Base-by-base conservation (phyloP, 2,329 filamentous ascomycete species). In the Diaporthe humulicola region DNA sequence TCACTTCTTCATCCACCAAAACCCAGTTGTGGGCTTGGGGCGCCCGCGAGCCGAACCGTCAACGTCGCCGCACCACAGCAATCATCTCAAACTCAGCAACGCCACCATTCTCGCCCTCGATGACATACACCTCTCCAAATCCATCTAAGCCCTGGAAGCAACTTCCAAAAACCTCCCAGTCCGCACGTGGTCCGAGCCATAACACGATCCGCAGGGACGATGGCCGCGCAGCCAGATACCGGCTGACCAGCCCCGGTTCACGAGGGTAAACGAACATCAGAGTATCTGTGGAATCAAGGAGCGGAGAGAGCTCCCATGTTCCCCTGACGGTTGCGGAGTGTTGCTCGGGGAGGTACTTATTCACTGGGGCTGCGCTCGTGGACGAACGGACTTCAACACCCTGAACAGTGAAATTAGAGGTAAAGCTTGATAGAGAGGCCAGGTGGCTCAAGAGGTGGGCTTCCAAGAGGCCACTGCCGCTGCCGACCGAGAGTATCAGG, bases 251-350 rank as follows among this genome's bases (percentile, higher is more conserved):
- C 4, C 15, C 25, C 9, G 73, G 73, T 9, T 74, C 74, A 2
- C 74, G 72, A 12, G 74, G 74, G 33, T 76, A 76, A 19, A 74
- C 73, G 10, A 76, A 76, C 1, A 76, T 17, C n/a, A 76, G 22
- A 9, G 74, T 52, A 7, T 36, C 48, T 0, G 73, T 56, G 14
- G 22, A 3, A 1, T 14, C 42, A 15, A 69, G 45, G 15, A 40
- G 30, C 1, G 72, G n/a, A 4, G 60, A 73, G 33, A 74, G 54
- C 61, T 76, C 69, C 67, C 61, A 76, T n/a, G 74, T 73, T 25
- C 69, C 74, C 30, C 73, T 70, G 30, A 70, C 73, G 19, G 61
- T 74, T 48, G 30, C 38, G 48, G 58, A 57, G 17, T 72, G 9
- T 1, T 72, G 12, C 17, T 66, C 73, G 45, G 73, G 69, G 7